phyloP scores from a whole-genome alignment of 352 stramenopile genomes.

The Globisporangium nunn region DNA sequence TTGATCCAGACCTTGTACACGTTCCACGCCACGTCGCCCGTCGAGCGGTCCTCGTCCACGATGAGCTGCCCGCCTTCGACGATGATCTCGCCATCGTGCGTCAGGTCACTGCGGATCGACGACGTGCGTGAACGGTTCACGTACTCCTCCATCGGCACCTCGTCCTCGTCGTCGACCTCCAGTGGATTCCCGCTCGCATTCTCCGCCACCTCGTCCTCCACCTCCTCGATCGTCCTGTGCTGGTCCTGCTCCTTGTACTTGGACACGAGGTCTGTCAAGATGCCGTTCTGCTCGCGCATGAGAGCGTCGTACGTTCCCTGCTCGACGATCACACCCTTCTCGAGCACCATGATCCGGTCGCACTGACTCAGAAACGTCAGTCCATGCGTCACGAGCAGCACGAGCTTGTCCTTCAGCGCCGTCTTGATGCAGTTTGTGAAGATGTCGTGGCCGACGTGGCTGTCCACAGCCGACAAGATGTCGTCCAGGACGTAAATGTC shows the following conservation, averaged over 20 bases:
- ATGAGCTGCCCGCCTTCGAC: slow-evolving; percentile 39
- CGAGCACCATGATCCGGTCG: slow-evolving; percentile 51
- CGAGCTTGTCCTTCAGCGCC: slow-evolving; percentile 77
- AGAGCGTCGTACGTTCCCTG: slow-evolving; percentile 76
- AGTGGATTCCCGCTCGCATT: slow-evolving; percentile 1
- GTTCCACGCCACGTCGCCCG: slow-evolving; percentile 47
- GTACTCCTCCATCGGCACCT: slow-evolving; percentile 25
- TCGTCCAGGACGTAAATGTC: slow-evolving; percentile 97
- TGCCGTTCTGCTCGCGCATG: slow-evolving; percentile 52
- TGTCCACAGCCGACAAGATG: slow-evolving; percentile 94
- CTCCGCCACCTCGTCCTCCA: slow-evolving; percentile 20
- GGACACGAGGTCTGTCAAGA: slow-evolving; percentile 41
- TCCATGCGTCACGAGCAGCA: slow-evolving; percentile 91
- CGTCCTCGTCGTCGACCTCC: slow-evolving; percentile 16
- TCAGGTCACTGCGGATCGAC: slow-evolving; percentile 47
- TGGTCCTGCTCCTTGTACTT: slow-evolving; percentile 62
- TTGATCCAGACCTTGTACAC: slow-evolving; percentile 67
- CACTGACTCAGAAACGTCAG: slow-evolving; percentile 80
- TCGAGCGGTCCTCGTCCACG: slow-evolving; percentile 60
- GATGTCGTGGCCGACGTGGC: slow-evolving; percentile 92
- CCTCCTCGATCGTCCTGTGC: slow-evolving; percentile 31
- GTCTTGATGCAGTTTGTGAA: slow-evolving; percentile 92
- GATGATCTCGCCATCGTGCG: slow-evolving; percentile 28
- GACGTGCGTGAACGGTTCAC: slow-evolving; percentile 43
- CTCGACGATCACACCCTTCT: slow-evolving; percentile 63